Percentiles rank a stretch among this genome's conserved stretches.
These are phyloP conservation scores for Hordeum marinum DNA, from an alignment of 176 grass and related monocot genomes.

Conservation along the genomic window DNA sequence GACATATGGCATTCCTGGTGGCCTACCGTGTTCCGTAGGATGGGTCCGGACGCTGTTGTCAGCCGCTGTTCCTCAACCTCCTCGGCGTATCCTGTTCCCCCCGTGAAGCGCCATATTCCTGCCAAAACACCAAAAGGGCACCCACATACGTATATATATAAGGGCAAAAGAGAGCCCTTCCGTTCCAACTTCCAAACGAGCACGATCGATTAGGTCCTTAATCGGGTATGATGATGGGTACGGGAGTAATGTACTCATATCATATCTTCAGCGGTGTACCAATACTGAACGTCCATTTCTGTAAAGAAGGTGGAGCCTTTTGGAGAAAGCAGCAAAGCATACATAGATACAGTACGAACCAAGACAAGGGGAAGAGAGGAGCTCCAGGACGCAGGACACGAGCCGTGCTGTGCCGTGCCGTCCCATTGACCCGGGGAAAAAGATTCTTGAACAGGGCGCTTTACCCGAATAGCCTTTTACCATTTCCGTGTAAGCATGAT, in stretches of 20 bases:
- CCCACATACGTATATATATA: no score
- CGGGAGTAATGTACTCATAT: neutral
- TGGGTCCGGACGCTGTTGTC: conserved; percentile 3
- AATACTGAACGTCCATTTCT: neutral
- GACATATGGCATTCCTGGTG: conserved; percentile 33
- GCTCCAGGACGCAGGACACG: no score
- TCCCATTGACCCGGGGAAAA: conserved; percentile 28
- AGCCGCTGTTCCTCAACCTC: conserved; percentile 18
- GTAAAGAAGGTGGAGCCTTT: neutral
- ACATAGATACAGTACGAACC: neutral
- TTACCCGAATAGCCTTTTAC: conserved; percentile 38
- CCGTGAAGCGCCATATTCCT: conserved; percentile 30
- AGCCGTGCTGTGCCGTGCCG: neutral
- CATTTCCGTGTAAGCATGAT: conserved; percentile 37
- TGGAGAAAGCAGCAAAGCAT: neutral
- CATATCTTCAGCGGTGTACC: neutral
- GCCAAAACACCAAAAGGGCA: conserved; percentile 6
- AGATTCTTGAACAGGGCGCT: conserved; percentile 13
- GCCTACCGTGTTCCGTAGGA: conserved; percentile 38
- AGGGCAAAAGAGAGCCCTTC: no score
- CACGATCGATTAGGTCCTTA: no score
- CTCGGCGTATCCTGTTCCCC: conserved; percentile 24
- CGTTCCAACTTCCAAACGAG: no score
- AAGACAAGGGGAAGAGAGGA: neutral
- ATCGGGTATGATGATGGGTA: neutral